Percentiles rank a stretch among this genome's conserved stretches.
Conservation (phyloP, 441 rosid species). For the Arabidopsis lyrata region DNA sequence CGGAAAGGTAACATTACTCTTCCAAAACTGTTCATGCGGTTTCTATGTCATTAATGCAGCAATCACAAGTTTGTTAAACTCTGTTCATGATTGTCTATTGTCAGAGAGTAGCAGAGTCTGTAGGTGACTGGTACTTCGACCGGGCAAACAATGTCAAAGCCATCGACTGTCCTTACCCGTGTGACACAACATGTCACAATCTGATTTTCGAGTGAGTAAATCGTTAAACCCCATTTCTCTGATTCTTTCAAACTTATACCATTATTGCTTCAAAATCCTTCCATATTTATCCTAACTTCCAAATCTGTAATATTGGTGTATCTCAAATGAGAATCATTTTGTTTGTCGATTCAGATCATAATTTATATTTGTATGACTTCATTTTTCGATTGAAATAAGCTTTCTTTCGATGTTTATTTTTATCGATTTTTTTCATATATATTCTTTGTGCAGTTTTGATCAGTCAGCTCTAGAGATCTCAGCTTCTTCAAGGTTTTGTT, state of each 20-base stretch:
- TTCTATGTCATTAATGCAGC: constrained; percentile 4
- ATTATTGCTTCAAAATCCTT: background rate
- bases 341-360: constrained; percentile 6
- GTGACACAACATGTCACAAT: constrained; percentile 66
- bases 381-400: constrained; percentile 4
- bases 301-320: constrained; percentile 44
- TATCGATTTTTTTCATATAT: constrained; percentile 17
- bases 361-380: background rate
- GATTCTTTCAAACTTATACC: constrained; percentile 32
- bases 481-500: constrained; percentile 43
- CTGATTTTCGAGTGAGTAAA: constrained; percentile 57
- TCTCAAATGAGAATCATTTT: constrained; percentile 6
- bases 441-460: constrained; percentile 39
- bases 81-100: constrained; percentile 12
- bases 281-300: constrained; percentile 19
- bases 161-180: constrained; percentile 64
- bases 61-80: constrained; percentile 5
- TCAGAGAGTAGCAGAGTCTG: constrained; percentile 66
- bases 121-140: constrained; percentile 72
- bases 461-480: constrained; percentile 40
- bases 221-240: constrained; percentile 23
- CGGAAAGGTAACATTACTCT: constrained; percentile 60
- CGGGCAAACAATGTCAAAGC: constrained; percentile 47
- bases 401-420: constrained; percentile 22
- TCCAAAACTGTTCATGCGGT: background rate